Conservation (phyloP, 2,329 filamentous ascomycete genomes). For the Catunica adiposa region DNA sequence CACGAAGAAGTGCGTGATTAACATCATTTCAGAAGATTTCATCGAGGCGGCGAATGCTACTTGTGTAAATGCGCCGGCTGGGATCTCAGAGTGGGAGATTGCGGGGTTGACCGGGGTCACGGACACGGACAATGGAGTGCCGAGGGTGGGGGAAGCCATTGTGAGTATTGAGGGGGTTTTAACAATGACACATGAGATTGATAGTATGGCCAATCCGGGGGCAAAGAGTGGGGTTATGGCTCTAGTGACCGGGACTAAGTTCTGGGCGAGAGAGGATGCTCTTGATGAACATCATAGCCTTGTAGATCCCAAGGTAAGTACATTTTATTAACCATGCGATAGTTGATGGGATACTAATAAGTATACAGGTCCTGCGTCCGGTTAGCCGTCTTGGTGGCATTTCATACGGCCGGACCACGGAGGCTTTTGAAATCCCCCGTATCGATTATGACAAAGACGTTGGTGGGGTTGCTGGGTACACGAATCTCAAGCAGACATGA, state of each 20-base stretch:
- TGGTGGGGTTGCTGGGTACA: constrained; percentile 35
- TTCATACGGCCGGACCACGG: constrained; percentile 55
- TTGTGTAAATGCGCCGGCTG: constrained; percentile 60
- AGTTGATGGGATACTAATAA: not conserved
- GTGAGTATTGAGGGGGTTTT: constrained; percentile 71
- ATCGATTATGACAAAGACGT: constrained; percentile 39
- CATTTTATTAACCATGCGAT: not conserved
- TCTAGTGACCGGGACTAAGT: constrained; percentile 67
- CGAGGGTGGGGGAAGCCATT: constrained; percentile 66
- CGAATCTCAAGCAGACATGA: constrained; percentile 28
- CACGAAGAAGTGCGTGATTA: constrained; percentile 60
- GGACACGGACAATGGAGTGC: constrained; percentile 43
- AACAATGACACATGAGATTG: constrained; percentile 59
- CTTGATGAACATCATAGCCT: constrained; percentile 60
- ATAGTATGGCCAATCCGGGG: constrained; percentile 51
- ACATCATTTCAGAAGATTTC: constrained; percentile 72
- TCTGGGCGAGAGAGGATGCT: constrained; percentile 83
- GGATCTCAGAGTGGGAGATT: constrained; percentile 62
- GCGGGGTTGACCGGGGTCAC: constrained; percentile 56
- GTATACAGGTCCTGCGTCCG: constrained; percentile 47
- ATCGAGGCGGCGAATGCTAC: constrained; percentile 78
- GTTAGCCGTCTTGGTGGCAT: constrained; percentile 72
- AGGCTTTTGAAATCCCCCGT: constrained; percentile 55
- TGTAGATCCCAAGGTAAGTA: constrained; percentile 50
- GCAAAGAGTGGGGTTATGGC: constrained; percentile 60